Evolutionary conservation across 1,284 basidiomycete species (phyloP).

Genomic region (Singerocomus inundabilis): DNA sequence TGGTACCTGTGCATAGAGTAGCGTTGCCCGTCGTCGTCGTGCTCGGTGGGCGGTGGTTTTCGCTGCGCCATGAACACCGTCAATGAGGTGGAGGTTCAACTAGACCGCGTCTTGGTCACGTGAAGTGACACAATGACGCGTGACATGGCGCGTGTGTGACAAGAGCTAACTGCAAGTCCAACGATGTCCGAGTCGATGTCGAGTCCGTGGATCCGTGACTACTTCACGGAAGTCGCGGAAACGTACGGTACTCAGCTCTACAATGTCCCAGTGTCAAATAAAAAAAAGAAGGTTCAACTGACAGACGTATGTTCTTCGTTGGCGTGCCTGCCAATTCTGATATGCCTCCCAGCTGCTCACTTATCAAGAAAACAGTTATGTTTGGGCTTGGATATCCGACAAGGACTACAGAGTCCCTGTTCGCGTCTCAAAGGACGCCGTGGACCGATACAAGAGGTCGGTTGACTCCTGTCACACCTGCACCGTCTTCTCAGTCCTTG

Average conservation of each 20-base stretch:
- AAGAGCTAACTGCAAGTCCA: background rate
- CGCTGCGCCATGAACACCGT: slow-evolving; percentile 27
- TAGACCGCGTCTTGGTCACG: slow-evolving; percentile 26
- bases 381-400: slow-evolving; percentile 50
- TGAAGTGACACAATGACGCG: slow-evolving; percentile 21
- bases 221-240: slow-evolving; percentile 49
- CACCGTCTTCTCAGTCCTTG: background rate
- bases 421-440: slow-evolving; percentile 40
- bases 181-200: slow-evolving; percentile 37
- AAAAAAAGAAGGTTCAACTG: slow-evolving; percentile 51
- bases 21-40: background rate
- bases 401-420: slow-evolving; percentile 38
- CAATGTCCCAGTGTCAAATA: slow-evolving; percentile 32
- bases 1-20: slow-evolving; percentile 8
- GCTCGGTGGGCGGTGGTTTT: slow-evolving; percentile 23
- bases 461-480: slow-evolving; percentile 1
- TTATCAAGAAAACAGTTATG: slow-evolving; percentile 34
- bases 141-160: slow-evolving; percentile 22
- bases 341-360: slow-evolving; percentile 35
- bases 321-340: slow-evolving; percentile 10
- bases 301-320: slow-evolving; percentile 41
- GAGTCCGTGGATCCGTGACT: slow-evolving; percentile 51
- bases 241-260: slow-evolving; percentile 44
- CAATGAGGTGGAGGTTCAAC: no score
- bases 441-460: slow-evolving; percentile 34